Base-by-base conservation (phyloP, 2,329 filamentous ascomycete species). In the Diaporthe batatas region DNA sequence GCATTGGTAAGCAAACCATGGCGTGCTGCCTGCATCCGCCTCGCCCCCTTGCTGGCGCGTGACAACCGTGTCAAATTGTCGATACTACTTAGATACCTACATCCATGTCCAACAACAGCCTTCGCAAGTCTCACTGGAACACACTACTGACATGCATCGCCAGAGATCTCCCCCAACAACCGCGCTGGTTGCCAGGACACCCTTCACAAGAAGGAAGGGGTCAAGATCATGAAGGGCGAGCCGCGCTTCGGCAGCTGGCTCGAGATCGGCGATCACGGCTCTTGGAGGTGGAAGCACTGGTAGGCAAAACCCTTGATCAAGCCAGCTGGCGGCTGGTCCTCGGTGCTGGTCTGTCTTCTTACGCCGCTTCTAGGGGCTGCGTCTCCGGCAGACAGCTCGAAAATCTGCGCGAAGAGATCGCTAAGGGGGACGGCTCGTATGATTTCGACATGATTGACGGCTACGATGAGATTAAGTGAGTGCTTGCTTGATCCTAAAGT, bases 211-310 rank as follows among this genome's bases (percentile, higher is more conserved):
- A 87, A 92, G 2, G 84, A 83, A 1, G 85, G 79, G 1, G 80
- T 87, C 78, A 98, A 97, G 83, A 94, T 97, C 79, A 76, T 79
- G 34, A 97, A 97, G 84, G 94, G 92, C 71, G 90, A 94, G 76
- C 84, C 98, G 3, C 92, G 96, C 71, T 89, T 95, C 69, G 96
- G 93, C 54, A 88, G 87, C 29, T 94, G 92, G 86, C 88, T 97
- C 75, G 88, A 88, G 11, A 88, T 92, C 76, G 68, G 84, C 0
- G 87, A 89, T 0, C 87, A 91, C 78, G 89, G 89, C 54, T 88
- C 87, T 78, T 97, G 91, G 90, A 82, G 85, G 72, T 98, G 93
- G 91, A 93, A 92, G 80, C 96, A 98, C 81, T 98, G 96, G 96
- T 97, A 87, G 79, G 88, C 77, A 55, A 18, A 42, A 42, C 12